Base-by-base conservation (phyloP, 345 rosid genomes). In the Linum usitatissimum region DNA sequence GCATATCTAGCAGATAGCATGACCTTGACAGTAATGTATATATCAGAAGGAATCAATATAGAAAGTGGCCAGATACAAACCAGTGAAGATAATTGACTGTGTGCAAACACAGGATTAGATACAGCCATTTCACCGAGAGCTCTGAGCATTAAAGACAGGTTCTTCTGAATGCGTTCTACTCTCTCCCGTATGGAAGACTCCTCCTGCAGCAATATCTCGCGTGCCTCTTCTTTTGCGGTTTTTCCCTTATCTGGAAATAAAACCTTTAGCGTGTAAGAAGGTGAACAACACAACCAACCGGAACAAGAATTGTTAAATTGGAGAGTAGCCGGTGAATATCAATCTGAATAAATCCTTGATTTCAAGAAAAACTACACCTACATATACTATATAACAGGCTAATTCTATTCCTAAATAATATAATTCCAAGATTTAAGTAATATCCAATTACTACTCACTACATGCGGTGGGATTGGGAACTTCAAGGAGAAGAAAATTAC, bases 191-290 rank as follows among this genome's bases (percentile, higher is more conserved):
- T 70, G 10, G 81, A 73, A 55, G 87, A 86, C 84, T 93, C 99
- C 76, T 90, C 99, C 78, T 75, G 83, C 61, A 93, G 97, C 86
- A 93, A 67, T 73, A 84, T 66, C 66, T 90, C 96, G 8, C 96
- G 90, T 55, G 94, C 99, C 76, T 90, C 99, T 78, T 89, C 97
- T 73, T 93, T 93, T 58, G 96, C 84, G 5, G 90, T 87, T 81
- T 83, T 93, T 64, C 80, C 96, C 71, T 93, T 93, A 64, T 90
- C 99, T 93, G 68, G 19, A 63, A 28, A 45, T 45, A 13, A 15
- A 10, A 10, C 15, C 51, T 45, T 45, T 13, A 7, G 8, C 38
- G 51, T 45, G 15, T 45, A 3, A 45, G 51, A 63, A 66, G 71
- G 38, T 34, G 60, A 77, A 53, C 49, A 57, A 65, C 40, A 62